Conservation (phyloP, 352 stramenopile genomes). For the Pythium phragmiticola region DNA sequence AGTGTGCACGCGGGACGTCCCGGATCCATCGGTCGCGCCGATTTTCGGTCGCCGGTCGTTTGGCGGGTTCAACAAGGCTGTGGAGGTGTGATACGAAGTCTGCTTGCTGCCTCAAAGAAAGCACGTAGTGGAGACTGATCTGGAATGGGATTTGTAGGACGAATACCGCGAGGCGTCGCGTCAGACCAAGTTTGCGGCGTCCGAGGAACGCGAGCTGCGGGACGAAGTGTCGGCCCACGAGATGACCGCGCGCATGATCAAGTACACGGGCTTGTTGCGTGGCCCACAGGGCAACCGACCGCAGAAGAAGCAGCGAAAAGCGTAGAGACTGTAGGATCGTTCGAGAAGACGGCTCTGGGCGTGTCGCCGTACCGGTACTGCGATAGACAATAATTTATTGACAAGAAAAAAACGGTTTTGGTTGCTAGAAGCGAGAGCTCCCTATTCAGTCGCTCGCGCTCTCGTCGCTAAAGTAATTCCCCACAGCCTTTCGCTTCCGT, state of each 20-base stretch:
- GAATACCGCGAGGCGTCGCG: constrained; percentile 63
- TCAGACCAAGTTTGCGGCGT: constrained; percentile 54
- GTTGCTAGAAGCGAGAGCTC: not conserved
- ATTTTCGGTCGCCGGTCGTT: constrained; percentile 81
- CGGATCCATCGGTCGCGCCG: constrained; percentile 70
- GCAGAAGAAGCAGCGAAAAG: constrained; percentile 68
- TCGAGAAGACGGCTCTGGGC: not conserved
- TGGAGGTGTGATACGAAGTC: constrained; percentile 41
- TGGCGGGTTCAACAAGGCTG: constrained; percentile 75
- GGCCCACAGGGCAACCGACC: constrained; percentile 31
- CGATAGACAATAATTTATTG: constrained; percentile 35
- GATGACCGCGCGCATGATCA: constrained; percentile 80
- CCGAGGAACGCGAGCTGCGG: constrained; percentile 68
- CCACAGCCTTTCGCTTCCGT: constrained; percentile 36
- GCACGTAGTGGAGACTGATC: not conserved
- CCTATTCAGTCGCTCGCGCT: constrained; percentile 43
- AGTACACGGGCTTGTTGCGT: constrained; percentile 75
- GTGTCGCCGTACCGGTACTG: not conserved
- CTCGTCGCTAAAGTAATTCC: constrained; percentile 78
- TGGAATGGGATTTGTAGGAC: constrained; percentile 32
- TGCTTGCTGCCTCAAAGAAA: not conserved
- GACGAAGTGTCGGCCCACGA: constrained; percentile 83
- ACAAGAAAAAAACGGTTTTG: not conserved
- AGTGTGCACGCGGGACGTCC: constrained; percentile 56
- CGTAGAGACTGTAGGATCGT: constrained; percentile 10